These are phyloP conservation scores for Articulospora tetracladia DNA, from an alignment of 495 filamentous ascomycete species.

Conservation along the genomic window DNA sequence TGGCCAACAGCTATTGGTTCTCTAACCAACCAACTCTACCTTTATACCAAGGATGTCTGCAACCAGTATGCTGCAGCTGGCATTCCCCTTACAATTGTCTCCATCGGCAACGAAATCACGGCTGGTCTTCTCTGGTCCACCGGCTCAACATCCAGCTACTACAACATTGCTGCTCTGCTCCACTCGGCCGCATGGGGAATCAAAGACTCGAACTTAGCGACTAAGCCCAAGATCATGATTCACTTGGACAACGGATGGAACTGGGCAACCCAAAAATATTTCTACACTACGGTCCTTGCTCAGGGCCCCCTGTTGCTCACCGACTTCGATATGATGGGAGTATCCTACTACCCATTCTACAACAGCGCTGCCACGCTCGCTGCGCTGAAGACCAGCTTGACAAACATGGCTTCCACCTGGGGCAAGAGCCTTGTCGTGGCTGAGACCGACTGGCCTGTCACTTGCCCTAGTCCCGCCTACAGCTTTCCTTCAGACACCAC, in stretches of 20 bases:
- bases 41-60: slow-evolving; percentile 58
- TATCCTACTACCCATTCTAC: slow-evolving; percentile 71
- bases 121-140: slow-evolving; percentile 61
- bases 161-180: slow-evolving; percentile 57
- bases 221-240: slow-evolving; percentile 60
- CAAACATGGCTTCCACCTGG: slow-evolving; percentile 54
- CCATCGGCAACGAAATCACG: slow-evolving; percentile 69
- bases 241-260: slow-evolving; percentile 70
- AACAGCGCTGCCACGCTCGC: slow-evolving; percentile 49
- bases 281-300: slow-evolving; percentile 53
- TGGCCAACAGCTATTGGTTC: slow-evolving; percentile 57
- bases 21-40: slow-evolving; percentile 58
- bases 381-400: slow-evolving; percentile 49
- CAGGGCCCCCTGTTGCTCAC: slow-evolving; percentile 45
- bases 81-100: slow-evolving; percentile 56
- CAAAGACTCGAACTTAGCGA: slow-evolving; percentile 53
- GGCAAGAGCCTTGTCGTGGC: slow-evolving; percentile 59
- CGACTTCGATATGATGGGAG: slow-evolving; percentile 67
- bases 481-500: slow-evolving; percentile 54
- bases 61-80: slow-evolving; percentile 53
- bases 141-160: slow-evolving; percentile 45
- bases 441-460: slow-evolving; percentile 65
- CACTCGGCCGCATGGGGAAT: slow-evolving; percentile 60
- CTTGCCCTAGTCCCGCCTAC: slow-evolving; percentile 50
- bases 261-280: slow-evolving; percentile 59